Conservation (phyloP, 2,329 filamentous ascomycete species). For the Colletotrichum orchidophilum region DNA sequence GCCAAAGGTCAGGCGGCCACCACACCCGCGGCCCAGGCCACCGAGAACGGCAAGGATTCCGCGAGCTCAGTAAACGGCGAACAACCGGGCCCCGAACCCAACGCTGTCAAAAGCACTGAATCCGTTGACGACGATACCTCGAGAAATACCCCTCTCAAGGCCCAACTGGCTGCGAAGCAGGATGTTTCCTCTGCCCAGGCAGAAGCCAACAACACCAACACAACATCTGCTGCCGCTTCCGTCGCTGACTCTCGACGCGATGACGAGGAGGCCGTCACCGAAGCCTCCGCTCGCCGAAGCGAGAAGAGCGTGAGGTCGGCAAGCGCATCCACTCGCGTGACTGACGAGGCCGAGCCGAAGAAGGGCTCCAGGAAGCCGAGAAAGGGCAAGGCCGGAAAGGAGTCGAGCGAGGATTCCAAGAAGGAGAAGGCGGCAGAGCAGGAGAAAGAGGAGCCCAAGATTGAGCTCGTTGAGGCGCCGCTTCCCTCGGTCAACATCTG, state of each 20-base stretch:
- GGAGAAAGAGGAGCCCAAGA: constrained; percentile 66
- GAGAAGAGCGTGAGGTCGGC: constrained; percentile 65
- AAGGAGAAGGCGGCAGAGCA: constrained; percentile 69
- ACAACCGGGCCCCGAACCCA: constrained; percentile 21
- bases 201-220: constrained; percentile 38
- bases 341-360: constrained; percentile 74
- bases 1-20: constrained; percentile 78
- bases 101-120: constrained; percentile 15
- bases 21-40: constrained; percentile 41
- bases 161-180: constrained; percentile 37
- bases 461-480: constrained; percentile 81
- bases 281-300: constrained; percentile 51
- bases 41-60: constrained; percentile 40
- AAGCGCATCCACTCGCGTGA: constrained; percentile 71
- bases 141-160: constrained; percentile 28
- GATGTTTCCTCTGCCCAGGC: constrained; percentile 29
- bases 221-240: constrained; percentile 45
- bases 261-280: constrained; percentile 49
- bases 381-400: constrained; percentile 70
- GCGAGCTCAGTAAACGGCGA: constrained; percentile 36
- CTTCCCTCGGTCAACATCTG: constrained; percentile 88
- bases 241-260: constrained; percentile 49
- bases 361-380: constrained; percentile 58
- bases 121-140: constrained; percentile 19
- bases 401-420: constrained; percentile 50